Conservation (phyloP, 2,329 filamentous ascomycete species). For the Periconia sp. region DNA sequence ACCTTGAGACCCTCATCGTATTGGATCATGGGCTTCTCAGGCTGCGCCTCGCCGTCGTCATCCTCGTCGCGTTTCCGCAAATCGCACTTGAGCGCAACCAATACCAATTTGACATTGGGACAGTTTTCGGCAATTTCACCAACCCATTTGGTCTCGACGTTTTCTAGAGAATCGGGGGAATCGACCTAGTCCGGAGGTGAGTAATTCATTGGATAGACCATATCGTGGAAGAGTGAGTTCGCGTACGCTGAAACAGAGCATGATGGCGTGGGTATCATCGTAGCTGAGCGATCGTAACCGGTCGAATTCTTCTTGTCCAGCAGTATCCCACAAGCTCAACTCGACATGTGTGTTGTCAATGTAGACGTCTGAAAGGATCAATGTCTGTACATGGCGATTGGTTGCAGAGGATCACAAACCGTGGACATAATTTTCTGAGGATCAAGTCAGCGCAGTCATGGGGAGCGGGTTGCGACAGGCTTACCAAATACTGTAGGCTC, state of each 20-base stretch:
- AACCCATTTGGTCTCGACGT: constrained; percentile 98
- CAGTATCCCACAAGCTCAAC: constrained; percentile 96
- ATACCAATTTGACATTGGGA: constrained; percentile 88
- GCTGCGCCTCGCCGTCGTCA: constrained; percentile 53
- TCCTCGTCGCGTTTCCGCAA: constrained; percentile 74
- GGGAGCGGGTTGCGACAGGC: constrained; percentile 12
- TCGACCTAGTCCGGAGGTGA: constrained; percentile 62
- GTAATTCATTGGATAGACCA: not conserved
- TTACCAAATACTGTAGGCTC: constrained; percentile 89
- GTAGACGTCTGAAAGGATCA: constrained; percentile 74
- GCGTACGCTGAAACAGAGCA: constrained; percentile 85
- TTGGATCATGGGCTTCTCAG: constrained; percentile 68
- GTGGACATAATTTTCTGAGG: constrained; percentile 90
- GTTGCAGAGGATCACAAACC: constrained; percentile 57
- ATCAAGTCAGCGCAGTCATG: constrained; percentile 21
- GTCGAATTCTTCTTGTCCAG: constrained; percentile 98
- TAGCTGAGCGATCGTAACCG: constrained; percentile 92
- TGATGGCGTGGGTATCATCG: constrained; percentile 96
- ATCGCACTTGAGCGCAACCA: constrained; percentile 97
- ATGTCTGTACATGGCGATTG: constrained; percentile 8
- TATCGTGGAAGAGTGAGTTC: not conserved
- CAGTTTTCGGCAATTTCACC: constrained; percentile 98
- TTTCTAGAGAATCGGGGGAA: constrained; percentile 93
- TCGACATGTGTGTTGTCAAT: constrained; percentile 97
- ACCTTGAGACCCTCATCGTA: constrained; percentile 92